phyloP scores from a whole-genome alignment of 176 grass and related monocot species.

The Panicum miliaceum region DNA sequence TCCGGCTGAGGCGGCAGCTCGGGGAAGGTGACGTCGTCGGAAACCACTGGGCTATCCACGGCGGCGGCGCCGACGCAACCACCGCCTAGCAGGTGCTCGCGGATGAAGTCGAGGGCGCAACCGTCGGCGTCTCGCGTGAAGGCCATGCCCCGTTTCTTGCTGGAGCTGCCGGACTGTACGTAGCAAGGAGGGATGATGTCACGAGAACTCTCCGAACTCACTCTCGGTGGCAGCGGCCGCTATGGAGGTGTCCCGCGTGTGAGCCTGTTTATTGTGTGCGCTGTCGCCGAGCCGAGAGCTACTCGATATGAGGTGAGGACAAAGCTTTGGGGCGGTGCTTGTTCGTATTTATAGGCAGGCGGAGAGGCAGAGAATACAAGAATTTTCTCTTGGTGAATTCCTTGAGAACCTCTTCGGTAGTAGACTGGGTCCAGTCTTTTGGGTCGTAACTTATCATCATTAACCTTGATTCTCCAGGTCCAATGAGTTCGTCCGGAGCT shows the following conservation, averaged over 20 bases:
- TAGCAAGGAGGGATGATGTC: not conserved
- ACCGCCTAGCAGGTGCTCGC: constrained; percentile 58
- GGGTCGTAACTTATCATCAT: constrained; percentile 20
- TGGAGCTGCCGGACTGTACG: not conserved
- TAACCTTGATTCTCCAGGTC: not conserved
- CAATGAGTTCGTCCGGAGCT: not conserved
- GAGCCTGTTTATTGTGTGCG: not conserved
- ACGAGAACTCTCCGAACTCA: not conserved
- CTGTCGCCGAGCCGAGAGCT: not conserved
- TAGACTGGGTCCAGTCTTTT: not conserved
- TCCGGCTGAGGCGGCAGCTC: not conserved
- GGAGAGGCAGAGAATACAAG: not conserved
- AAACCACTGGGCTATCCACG: not conserved
- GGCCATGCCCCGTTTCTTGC: constrained; percentile 35
- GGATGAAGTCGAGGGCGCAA: constrained; percentile 55
- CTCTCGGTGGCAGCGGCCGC: not conserved
- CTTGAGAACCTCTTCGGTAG: constrained; percentile 1
- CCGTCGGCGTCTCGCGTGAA: constrained; percentile 51
- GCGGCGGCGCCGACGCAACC: not conserved
- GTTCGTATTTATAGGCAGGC: constrained; percentile 29
- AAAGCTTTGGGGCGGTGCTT: not conserved
- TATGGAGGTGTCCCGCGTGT: not conserved
- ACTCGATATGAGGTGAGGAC: constrained; percentile 7
- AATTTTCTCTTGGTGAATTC: not conserved
- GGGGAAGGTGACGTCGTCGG: constrained; percentile 1